These are phyloP conservation scores for Cryptococcus wingfieldii DNA, from an alignment of 1,284 basidiomycete species.

Conservation along the genomic window DNA sequence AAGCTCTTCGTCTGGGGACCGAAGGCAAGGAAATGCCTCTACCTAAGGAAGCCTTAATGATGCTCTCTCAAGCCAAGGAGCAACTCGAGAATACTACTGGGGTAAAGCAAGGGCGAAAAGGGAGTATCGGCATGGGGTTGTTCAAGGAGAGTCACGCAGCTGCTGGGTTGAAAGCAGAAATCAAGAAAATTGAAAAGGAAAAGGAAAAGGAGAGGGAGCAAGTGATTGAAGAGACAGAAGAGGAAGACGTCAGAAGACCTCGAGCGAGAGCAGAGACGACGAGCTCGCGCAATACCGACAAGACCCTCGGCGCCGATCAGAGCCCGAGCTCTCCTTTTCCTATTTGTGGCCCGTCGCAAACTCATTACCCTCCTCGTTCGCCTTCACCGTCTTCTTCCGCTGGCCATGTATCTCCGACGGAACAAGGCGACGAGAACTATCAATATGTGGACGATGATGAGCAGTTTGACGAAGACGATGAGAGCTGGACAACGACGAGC, in stretches of 20 bases:
- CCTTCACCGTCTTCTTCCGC: constrained; percentile 4
- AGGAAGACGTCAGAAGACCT: not conserved
- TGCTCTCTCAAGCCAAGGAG: constrained; percentile 43
- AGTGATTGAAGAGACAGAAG: constrained; percentile 7
- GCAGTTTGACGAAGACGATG: constrained; percentile 16
- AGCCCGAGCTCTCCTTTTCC: constrained; percentile 10
- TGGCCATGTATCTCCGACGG: not conserved
- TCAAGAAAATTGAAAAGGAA: not conserved
- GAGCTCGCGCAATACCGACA: not conserved
- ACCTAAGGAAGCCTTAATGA: constrained; percentile 39
- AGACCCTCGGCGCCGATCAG: not conserved
- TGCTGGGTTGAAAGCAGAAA: not conserved
- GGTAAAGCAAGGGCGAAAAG: constrained; percentile 47
- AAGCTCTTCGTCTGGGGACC: constrained; percentile 40
- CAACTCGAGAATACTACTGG: constrained; percentile 25
- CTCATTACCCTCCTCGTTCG: constrained; percentile 9
- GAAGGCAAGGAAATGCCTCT: constrained; percentile 41
- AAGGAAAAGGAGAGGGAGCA: constrained; percentile 7
- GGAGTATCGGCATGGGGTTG: constrained; percentile 49
- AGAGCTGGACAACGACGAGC: constrained; percentile 21
- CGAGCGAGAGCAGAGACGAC: constrained; percentile 9
- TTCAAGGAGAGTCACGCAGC: constrained; percentile 43
- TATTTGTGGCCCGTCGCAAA: constrained; percentile 6
- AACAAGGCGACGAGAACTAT: no score
- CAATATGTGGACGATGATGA: constrained; percentile 6